Conservation (phyloP, 2,329 filamentous ascomycete genomes). For the Arthroderma sp. region DNA sequence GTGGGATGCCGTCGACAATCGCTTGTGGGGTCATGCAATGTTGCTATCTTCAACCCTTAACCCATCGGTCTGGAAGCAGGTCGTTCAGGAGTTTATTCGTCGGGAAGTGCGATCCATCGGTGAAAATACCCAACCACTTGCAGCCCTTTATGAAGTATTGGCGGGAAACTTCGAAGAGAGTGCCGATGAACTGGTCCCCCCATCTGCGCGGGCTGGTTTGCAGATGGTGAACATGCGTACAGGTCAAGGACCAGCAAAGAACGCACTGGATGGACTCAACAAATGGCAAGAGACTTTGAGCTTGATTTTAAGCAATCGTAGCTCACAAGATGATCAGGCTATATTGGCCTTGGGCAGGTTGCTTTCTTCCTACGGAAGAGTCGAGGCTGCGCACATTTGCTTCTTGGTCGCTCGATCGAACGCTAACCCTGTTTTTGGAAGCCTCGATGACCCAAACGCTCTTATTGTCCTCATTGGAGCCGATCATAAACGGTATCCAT, state of each 20-base stretch:
- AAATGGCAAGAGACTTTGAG: slow-evolving; percentile 88
- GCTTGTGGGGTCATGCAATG: slow-evolving; percentile 93
- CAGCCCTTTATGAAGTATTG: slow-evolving; percentile 84
- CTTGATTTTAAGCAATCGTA: slow-evolving; percentile 79
- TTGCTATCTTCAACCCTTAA: slow-evolving; percentile 66
- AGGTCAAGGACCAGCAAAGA: slow-evolving; percentile 49
- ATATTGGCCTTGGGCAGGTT: slow-evolving; percentile 70
- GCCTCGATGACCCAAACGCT: slow-evolving; percentile 65
- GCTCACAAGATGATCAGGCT: slow-evolving; percentile 62
- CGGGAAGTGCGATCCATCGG: slow-evolving; percentile 80
- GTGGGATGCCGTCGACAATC: slow-evolving; percentile 84
- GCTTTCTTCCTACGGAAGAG: slow-evolving; percentile 70
- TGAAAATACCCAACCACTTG: slow-evolving; percentile 72
- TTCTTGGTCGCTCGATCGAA: slow-evolving; percentile 66
- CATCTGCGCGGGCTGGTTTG: slow-evolving; percentile 80
- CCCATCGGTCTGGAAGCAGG: slow-evolving; percentile 68
- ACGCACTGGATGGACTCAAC: slow-evolving; percentile 72
- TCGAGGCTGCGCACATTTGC: slow-evolving; percentile 88
- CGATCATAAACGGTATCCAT: slow-evolving; percentile 60
- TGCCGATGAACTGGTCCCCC: slow-evolving; percentile 87
- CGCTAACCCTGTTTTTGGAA: slow-evolving; percentile 54
- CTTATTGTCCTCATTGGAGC: slow-evolving; percentile 76
- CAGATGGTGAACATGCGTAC: slow-evolving; percentile 70
- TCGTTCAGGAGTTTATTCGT: slow-evolving; percentile 87
- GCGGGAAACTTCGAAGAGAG: slow-evolving; percentile 91